Conservation (phyloP, 768 basidiomycete species). For the Chalciporus sphaerocephalus region DNA sequence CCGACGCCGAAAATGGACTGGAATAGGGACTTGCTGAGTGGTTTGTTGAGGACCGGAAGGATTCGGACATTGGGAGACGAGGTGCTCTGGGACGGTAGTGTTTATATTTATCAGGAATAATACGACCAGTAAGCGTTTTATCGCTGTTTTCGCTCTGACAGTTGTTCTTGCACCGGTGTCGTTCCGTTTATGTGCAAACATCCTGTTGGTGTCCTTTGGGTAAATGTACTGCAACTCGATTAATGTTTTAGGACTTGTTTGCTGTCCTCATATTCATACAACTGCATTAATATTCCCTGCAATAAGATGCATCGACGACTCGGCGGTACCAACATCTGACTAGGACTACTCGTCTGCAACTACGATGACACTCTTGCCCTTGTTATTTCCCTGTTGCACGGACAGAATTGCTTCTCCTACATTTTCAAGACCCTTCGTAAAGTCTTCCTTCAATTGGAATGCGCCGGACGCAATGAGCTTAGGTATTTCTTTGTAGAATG, state of each 20-base stretch:
- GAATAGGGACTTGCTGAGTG: slow-evolving; percentile 2
- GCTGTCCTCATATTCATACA: too few relatives aligned
- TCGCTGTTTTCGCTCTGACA: neutral
- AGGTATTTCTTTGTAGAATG: slow-evolving; percentile 43
- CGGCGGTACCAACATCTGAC: too few relatives aligned
- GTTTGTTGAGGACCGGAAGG: slow-evolving; percentile 27
- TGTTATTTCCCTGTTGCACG: slow-evolving; percentile 35
- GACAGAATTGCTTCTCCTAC: slow-evolving; percentile 37
- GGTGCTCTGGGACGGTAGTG: slow-evolving; percentile 20
- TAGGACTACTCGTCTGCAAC: slow-evolving; percentile 7
- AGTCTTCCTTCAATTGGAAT: slow-evolving; percentile 45
- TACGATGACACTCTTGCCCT: slow-evolving; percentile 23
- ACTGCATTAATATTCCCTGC: too few relatives aligned
- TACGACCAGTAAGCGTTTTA: neutral
- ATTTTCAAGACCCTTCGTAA: slow-evolving; percentile 40
- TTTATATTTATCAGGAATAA: slow-evolving; percentile 16
- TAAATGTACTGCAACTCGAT: too few relatives aligned
- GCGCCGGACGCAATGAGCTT: slow-evolving; percentile 41
- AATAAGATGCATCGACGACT: too few relatives aligned
- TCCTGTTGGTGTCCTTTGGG: too few relatives aligned
- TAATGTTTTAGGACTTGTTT: too few relatives aligned
- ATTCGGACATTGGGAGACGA: slow-evolving; percentile 18
- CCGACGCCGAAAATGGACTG: slow-evolving; percentile 10
- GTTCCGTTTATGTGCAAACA: too few relatives aligned
- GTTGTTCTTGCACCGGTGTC: neutral